A percentile compares a stretch with the other conserved stretches of the same genome.
phyloP scores from a whole-genome alignment of 2,329 filamentous ascomycete genomes.

The Epichloe festucae region DNA sequence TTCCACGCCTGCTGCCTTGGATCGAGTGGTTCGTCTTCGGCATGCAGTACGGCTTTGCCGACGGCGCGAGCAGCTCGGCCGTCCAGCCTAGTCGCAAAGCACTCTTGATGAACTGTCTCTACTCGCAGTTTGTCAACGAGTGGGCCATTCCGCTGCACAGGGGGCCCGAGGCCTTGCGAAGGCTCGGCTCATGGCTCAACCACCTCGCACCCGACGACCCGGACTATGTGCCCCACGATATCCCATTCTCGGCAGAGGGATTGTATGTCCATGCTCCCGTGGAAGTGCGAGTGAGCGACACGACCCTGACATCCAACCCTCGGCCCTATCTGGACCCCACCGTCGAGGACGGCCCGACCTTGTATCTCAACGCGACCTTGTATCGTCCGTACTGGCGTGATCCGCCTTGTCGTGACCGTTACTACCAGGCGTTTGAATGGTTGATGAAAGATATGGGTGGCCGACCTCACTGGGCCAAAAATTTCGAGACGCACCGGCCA shows the following conservation, averaged over 20 bases:
- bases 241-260: conserved; percentile 68
- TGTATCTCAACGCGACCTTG: conserved; percentile 83
- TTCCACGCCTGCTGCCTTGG: conserved; percentile 71
- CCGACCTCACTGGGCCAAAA: conserved; percentile 86
- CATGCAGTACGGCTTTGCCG: conserved; percentile 87
- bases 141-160: conserved; percentile 83
- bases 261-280: conserved; percentile 82
- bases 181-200: conserved; percentile 78
- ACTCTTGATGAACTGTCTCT: conserved; percentile 91
- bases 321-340: conserved; percentile 57
- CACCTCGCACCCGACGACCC: conserved; percentile 46
- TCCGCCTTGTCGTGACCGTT: conserved; percentile 61
- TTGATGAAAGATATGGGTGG: conserved; percentile 77
- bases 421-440: conserved; percentile 85
- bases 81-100: conserved; percentile 70
- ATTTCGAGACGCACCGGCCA: conserved; percentile 51
- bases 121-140: conserved; percentile 97
- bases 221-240: conserved; percentile 50
- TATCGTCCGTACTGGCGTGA: conserved; percentile 72
- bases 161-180: conserved; percentile 73
- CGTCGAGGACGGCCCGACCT: conserved; percentile 51
- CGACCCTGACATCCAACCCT: conserved; percentile 26
- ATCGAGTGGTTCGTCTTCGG: conserved; percentile 96
- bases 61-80: conserved; percentile 54
- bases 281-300: conserved; percentile 78